A percentile compares a stretch with the other conserved stretches of the same genome.
These are phyloP conservation scores for Aspergillus sp. DNA, from an alignment of 2,329 filamentous ascomycete species.

Conservation along the genomic window DNA sequence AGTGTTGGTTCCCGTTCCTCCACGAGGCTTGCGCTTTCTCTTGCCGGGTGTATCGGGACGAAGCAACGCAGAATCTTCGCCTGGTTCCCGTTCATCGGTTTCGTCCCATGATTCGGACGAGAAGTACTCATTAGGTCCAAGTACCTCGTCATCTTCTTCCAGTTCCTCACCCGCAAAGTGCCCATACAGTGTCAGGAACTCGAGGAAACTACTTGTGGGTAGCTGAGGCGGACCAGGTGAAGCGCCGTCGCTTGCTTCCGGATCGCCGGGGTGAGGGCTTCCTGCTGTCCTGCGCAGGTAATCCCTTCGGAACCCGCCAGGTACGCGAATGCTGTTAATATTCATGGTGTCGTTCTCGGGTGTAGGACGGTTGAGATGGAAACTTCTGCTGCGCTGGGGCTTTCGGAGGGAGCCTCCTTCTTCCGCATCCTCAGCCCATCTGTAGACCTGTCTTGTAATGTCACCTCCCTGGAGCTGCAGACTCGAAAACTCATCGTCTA, in stretches of 20 bases:
- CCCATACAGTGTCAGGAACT: slow-evolving; percentile 92
- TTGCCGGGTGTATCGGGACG: slow-evolving; percentile 69
- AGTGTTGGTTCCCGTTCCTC: slow-evolving; percentile 74
- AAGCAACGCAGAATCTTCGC: slow-evolving; percentile 84
- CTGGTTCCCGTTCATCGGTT: slow-evolving; percentile 71
- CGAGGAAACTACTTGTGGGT: slow-evolving; percentile 90
- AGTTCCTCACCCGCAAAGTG: slow-evolving; percentile 97
- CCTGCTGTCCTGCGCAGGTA: slow-evolving; percentile 78
- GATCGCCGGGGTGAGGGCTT: slow-evolving; percentile 52
- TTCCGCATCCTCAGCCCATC: slow-evolving; percentile 91
- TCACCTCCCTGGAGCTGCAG: slow-evolving; percentile 91
- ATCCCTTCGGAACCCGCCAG: slow-evolving; percentile 90
- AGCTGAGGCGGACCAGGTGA: slow-evolving; percentile 60
- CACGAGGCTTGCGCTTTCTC: slow-evolving; percentile 74
- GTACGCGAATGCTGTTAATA: slow-evolving; percentile 88
- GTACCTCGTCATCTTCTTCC: slow-evolving; percentile 91
- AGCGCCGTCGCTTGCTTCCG: slow-evolving; percentile 33
- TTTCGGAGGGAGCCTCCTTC: slow-evolving; percentile 61
- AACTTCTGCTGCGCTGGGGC: slow-evolving; percentile 83
- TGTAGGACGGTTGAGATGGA: slow-evolving; percentile 74
- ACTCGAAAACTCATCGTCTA: slow-evolving; percentile 89
- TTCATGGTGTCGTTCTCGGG: slow-evolving; percentile 81
- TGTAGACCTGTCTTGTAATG: slow-evolving; percentile 91
- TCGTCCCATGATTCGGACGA: slow-evolving; percentile 71
- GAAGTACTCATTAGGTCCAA: slow-evolving; percentile 89